Conservation (phyloP, 805 yeast genomes). For the Ogataea ramenticola region DNA sequence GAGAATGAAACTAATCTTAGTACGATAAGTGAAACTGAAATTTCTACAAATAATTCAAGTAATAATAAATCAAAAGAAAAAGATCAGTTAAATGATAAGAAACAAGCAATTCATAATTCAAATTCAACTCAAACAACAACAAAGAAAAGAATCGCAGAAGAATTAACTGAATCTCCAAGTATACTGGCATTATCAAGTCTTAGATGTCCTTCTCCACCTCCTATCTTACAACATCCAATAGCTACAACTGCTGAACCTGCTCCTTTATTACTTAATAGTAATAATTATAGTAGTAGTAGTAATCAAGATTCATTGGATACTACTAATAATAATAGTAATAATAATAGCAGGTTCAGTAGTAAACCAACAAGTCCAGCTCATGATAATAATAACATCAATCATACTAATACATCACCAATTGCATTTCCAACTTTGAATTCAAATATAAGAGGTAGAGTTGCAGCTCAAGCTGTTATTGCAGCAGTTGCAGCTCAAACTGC, state of each 20-base stretch:
- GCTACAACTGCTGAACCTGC: slow-evolving; percentile 17
- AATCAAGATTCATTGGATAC: slow-evolving; percentile 5
- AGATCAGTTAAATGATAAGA: neutral
- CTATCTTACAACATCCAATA: slow-evolving; percentile 38
- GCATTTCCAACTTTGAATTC: slow-evolving; percentile 12
- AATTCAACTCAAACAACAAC: neutral
- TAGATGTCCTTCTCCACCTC: slow-evolving; percentile 70
- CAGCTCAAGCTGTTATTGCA: slow-evolving; percentile 31
- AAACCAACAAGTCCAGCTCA: neutral
- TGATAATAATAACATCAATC: neutral
- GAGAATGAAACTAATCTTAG: no score
- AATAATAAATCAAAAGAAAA: neutral
- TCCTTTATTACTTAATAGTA: slow-evolving; percentile 11
- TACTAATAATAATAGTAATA: neutral
- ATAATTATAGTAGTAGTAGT: slow-evolving; percentile 7
- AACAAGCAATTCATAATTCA: neutral
- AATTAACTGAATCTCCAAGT: slow-evolving; percentile 34
- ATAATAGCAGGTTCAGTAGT: neutral
- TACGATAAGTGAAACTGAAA: no score
- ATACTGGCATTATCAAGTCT: slow-evolving; percentile 51
- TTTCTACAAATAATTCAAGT: neutral
- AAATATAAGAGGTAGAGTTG: slow-evolving; percentile 26
- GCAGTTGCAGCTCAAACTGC: slow-evolving; percentile 34
- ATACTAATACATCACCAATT: neutral
- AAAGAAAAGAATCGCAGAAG: slow-evolving; percentile 6